phyloP scores from a whole-genome alignment of 257 asterid genomes.

The Solanum lignicaule region DNA sequence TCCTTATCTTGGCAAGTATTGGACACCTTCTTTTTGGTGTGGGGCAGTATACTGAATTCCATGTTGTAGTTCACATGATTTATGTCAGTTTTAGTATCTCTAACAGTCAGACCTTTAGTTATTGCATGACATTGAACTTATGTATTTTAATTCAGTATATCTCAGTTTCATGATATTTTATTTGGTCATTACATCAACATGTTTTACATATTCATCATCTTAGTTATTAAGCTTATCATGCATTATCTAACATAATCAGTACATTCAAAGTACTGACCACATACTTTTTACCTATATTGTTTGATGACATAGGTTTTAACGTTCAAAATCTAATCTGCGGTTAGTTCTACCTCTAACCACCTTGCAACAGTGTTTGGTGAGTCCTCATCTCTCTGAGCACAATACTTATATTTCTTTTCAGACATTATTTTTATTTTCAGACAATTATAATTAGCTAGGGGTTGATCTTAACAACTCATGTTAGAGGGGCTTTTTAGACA shows the following conservation, averaged over 20 bases:
- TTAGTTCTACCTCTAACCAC: neutral
- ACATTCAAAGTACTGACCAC: no score
- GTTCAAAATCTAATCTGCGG: neutral
- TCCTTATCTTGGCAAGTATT: neutral
- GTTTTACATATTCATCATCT: neutral
- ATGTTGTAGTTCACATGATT: neutral
- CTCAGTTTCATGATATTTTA: neutral
- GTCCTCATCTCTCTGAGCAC: neutral
- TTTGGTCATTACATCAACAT: neutral
- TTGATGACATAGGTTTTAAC: neutral
- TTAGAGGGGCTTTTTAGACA: neutral
- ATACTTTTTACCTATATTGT: no score
- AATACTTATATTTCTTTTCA: no score
- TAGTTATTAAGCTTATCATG: neutral
- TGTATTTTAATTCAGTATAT: neutral
- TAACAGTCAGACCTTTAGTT: neutral
- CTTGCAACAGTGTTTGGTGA: neutral
- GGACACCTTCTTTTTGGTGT: neutral
- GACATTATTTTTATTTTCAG: neutral
- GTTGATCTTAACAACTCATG: neutral
- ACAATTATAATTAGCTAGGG: no score
- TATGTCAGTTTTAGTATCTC: neutral
- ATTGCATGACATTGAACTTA: no score
- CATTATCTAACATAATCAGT: neutral
- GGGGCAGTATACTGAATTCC: neutral